Base-by-base conservation (phyloP, 257 asterid species). In the Ocimum tenuiflorum region DNA sequence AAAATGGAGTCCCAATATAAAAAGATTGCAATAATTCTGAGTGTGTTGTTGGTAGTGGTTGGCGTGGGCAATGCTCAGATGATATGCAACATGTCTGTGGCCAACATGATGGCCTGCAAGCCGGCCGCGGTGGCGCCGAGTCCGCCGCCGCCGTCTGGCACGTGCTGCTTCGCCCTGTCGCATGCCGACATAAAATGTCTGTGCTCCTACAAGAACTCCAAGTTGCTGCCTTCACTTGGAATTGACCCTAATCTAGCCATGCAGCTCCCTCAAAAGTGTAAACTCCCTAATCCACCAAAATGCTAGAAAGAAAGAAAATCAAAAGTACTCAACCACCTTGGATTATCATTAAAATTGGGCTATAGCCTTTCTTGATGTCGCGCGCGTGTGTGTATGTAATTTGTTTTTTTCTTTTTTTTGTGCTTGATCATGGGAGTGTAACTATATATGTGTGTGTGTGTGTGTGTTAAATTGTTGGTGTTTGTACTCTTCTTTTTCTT, bases 81-180 rank as follows among this genome's bases (percentile, higher is more conserved):
- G 52, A 51, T 85, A 36, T 86, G 94, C 73, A 78, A 80, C 45
- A 53, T 81, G 61, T 15, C 86, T 0, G 49, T 65, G n/a, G 62
- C 57, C n/a, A 82, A 74, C 13, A 60, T 83, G 14, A 75, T 77
- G 88, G 70, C 79, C 0, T 83, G 94, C 63, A 50, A 60, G 70
- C 89, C 91, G 24, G 68, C 95, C 0, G 85, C 76, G 4, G 64
- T 75, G 5, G 71, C 75, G 0, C 88, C 89, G 0, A 71, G 47
- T 6, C 85, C 89, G 0, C 57, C 82, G 0, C 71, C 71, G 12
- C 95, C 91, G 19, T 49, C 95, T 2, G 60, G 75, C n/a, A 23
- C 70, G 11, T 87, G 95, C 68, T 87, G 95, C 73, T 64, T 78
- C 3, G 82, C 84, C 9, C 81, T 87, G 17, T 45, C 84, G 0